These are phyloP conservation scores for Paecilomyces sp. DNA, from an alignment of 2,329 filamentous ascomycete species.

Conservation along the genomic window DNA sequence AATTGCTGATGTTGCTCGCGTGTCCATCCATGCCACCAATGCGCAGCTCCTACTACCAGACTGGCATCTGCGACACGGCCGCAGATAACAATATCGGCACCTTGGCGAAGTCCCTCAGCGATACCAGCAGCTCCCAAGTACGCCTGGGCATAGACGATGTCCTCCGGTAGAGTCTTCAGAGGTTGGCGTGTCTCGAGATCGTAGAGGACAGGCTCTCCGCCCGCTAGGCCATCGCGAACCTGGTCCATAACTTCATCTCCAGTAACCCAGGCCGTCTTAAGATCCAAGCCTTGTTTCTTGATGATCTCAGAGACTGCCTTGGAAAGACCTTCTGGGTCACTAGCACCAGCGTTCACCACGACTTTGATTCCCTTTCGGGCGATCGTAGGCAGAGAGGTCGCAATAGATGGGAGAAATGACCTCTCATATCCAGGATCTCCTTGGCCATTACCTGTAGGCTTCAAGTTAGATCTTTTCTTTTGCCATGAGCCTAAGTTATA, in stretches of 20 bases:
- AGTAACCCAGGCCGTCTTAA: not conserved
- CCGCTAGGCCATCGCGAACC: not conserved
- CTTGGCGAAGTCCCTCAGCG: conserved; percentile 23
- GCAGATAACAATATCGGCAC: conserved; percentile 38
- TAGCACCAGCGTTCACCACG: not conserved
- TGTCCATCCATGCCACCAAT: conserved; percentile 26
- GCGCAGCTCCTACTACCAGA: conserved; percentile 21
- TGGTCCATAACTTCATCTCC: not conserved
- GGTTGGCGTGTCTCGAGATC: no score
- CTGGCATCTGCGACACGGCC: conserved; percentile 33
- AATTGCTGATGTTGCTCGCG: conserved; percentile 17
- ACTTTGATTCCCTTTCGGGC: not conserved
- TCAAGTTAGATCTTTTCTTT: not conserved
- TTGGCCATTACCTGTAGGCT: not conserved
- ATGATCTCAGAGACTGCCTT: not conserved
- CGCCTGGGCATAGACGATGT: not conserved
- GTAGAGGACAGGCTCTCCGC: not conserved
- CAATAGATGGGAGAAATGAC: not conserved
- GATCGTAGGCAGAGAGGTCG: not conserved
- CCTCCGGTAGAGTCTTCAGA: no score
- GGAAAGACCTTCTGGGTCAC: not conserved
- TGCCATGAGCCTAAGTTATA: not conserved
- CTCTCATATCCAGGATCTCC: not conserved
- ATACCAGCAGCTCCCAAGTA: conserved; percentile 11
- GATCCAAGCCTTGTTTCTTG: not conserved